Evolutionary conservation across 2,329 filamentous ascomycete genomes (phyloP).

Genomic region (Hypoxylon rubiginosum): DNA sequence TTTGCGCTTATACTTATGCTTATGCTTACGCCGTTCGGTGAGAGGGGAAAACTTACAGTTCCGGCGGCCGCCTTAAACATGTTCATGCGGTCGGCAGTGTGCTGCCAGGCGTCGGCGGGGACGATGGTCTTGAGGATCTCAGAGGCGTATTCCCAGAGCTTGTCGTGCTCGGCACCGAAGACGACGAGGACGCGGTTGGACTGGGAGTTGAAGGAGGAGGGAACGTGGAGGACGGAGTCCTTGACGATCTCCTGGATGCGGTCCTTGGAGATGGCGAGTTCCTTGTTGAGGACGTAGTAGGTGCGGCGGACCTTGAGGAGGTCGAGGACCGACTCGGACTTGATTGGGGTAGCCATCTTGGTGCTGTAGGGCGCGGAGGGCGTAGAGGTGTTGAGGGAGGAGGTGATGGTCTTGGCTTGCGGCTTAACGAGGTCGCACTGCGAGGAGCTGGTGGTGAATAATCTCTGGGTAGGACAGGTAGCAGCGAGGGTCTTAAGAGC

Average conservation of each 20-base stretch:
- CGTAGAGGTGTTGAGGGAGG: too few relatives aligned
- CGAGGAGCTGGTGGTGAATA: conserved; percentile 43
- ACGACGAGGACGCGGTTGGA: conserved; percentile 83
- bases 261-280: conserved; percentile 68
- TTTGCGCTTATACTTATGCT: not conserved
- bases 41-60: conserved; percentile 67
- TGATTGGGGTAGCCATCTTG: conserved; percentile 60
- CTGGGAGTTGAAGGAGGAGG: conserved; percentile 91
- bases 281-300: conserved; percentile 76
- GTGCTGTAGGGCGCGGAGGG: conserved; percentile 36
- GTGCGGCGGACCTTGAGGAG: conserved; percentile 77
- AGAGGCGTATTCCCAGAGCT: conserved; percentile 83
- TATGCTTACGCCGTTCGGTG: not conserved
- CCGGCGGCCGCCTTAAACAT: conserved; percentile 80
- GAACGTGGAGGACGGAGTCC: conserved; percentile 75
- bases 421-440: conserved; percentile 30
- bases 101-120: conserved; percentile 71
- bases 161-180: conserved; percentile 84
- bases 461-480: conserved; percentile 40
- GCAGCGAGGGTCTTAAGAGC: conserved; percentile 22
- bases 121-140: conserved; percentile 77
- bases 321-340: conserved; percentile 69
- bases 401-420: conserved; percentile 14
- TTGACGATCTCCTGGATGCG: conserved; percentile 75
- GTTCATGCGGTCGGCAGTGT: conserved; percentile 58